A percentile compares a stretch with the other conserved stretches of the same genome.
These are phyloP conservation scores for Sicyos edulis DNA, from an alignment of 306 rosid species.

Conservation along the genomic window DNA sequence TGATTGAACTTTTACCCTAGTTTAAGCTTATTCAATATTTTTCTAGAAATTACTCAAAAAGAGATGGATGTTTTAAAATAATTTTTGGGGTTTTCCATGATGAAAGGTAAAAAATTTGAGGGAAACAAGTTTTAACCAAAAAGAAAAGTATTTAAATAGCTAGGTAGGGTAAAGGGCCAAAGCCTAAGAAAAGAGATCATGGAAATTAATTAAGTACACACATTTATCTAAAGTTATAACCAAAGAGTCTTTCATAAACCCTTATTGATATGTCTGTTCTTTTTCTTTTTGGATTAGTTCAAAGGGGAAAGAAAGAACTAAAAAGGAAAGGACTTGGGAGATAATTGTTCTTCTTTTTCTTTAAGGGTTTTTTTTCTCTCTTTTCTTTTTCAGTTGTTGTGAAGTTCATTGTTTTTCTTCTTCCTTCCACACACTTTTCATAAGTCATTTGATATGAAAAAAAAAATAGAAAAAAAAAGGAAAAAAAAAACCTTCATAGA, in stretches of 20 bases:
- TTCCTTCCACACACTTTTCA: too few species aligned
- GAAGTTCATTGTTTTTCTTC: too few species aligned
- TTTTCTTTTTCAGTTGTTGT: too few species aligned
- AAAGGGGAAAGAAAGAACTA: too few species aligned
- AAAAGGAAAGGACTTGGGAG: not conserved
- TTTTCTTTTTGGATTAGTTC: not conserved
- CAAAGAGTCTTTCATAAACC: constrained; percentile 45
- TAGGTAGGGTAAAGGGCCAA: too few species aligned
- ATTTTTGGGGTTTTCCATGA: not conserved
- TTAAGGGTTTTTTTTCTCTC: too few species aligned
- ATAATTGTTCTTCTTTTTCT: not conserved
- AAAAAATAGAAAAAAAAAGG: too few species aligned
- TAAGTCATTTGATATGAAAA: too few species aligned
- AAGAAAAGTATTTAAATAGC: constrained; percentile 21
- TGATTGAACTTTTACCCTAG: not conserved
- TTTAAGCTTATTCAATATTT: not conserved
- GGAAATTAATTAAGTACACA: too few species aligned
- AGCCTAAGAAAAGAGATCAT: too few species aligned
- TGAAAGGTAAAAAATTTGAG: constrained; percentile 9
- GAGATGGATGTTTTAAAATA: not conserved
- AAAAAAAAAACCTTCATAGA: constrained; percentile 55
- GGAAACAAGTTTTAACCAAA: constrained; percentile 26
- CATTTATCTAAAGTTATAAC: constrained; percentile 32
- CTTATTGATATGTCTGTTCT: constrained; percentile 8
- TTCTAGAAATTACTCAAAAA: not conserved